Base-by-base conservation (phyloP, 495 filamentous ascomycete species). In the Penicillium simplicissimum region DNA sequence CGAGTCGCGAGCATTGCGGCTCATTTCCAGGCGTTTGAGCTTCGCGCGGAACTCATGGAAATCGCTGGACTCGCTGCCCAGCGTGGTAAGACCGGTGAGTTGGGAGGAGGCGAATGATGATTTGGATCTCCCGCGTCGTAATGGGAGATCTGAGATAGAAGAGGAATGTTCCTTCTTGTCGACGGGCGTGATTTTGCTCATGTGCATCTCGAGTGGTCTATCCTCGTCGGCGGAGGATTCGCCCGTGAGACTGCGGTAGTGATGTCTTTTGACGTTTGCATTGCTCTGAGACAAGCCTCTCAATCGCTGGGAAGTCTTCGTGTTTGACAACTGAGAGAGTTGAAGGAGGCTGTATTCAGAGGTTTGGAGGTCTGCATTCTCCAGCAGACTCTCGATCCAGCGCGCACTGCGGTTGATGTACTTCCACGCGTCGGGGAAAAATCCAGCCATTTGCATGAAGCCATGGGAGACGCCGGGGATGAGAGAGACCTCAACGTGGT, bases 401-500 rank as follows among this genome's bases (percentile, higher is more conserved):
- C 78, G 68, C 0, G 84, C 86, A 62, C 89, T 89, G 10, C 86
- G 84, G 36, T 85, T 82, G 63, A 97, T 90, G 64, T 93, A 84
- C 61, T 87, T 86, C 87, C 90, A 93, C 7, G 88, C 93, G 23
- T 95, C 91, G 0, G 92, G 92, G 65, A 93, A 98, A 8, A 96
- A 76, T 4, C 83, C 77, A 0, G 88, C 91, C 74, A 98, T 96
- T 69, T 97, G 93, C 63, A 97, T 69, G 71, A 98, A 98, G 0
- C 95, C 95, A 67, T 98, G 95, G 10, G 85, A 90, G 34, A 96
- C 88, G 0, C 93, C 92, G 0, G 94, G 95, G 4, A 98, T 86
- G 35, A 98, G 74, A 1, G 82, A 84, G 2, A 97, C 88, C 67
- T 97, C 90, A 0, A 96, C 89, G 52, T 88, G 83, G 52, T 91